Conservation (phyloP, 768 basidiomycete genomes). For the Leccinellum albellum region DNA sequence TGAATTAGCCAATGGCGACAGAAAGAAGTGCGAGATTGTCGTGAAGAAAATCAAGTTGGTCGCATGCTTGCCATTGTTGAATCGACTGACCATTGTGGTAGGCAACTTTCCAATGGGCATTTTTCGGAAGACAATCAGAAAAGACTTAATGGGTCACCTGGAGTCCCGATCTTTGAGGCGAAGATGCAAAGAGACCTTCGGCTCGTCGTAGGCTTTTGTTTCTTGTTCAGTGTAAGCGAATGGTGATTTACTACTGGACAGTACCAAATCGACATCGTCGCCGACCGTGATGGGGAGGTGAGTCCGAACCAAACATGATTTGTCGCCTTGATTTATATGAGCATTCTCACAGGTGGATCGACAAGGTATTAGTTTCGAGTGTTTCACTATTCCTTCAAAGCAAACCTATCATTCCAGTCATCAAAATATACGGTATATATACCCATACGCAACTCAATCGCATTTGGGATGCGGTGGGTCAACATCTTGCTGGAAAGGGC, state of each 20-base stretch:
- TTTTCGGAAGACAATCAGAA: slow-evolving; percentile 72
- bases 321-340: background rate
- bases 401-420: slow-evolving; percentile 28
- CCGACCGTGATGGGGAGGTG: slow-evolving; percentile 35
- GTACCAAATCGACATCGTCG: slow-evolving; percentile 49
- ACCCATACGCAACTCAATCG: slow-evolving; percentile 46
- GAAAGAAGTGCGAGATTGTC: slow-evolving; percentile 47
- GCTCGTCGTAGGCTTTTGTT: slow-evolving; percentile 40
- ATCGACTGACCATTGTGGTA: slow-evolving; percentile 21
- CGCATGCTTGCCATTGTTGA: background rate
- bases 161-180: slow-evolving; percentile 63
- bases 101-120: slow-evolving; percentile 66
- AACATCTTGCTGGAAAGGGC: slow-evolving; percentile 41
- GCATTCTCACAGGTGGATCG: slow-evolving; percentile 31
- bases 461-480: slow-evolving; percentile 45
- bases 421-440: slow-evolving; percentile 49
- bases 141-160: slow-evolving; percentile 42
- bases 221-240: background rate
- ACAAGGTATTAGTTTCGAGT: slow-evolving; percentile 31
- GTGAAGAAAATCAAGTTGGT: slow-evolving; percentile 67
- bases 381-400: background rate
- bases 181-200: slow-evolving; percentile 56
- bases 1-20: slow-evolving; percentile 42
- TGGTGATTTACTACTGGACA: slow-evolving; percentile 13
- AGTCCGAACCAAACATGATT: background rate